A percentile compares a stretch with the other conserved stretches of the same genome.
Conservation (phyloP, 1,139 yeast genomes). For the Candida dubliniensis region DNA sequence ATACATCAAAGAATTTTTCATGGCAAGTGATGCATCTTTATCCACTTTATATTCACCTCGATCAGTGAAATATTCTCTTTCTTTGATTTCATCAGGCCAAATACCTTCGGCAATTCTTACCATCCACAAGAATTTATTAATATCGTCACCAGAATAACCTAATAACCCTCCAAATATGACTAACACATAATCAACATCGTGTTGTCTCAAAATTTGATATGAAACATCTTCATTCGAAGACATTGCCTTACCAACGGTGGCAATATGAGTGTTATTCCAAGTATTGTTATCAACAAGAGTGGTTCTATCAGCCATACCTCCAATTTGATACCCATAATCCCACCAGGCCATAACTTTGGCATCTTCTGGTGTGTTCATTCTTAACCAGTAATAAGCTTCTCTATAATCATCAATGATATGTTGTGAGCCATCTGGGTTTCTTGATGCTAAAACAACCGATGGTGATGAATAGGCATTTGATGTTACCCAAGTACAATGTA, state of each 20-base stretch:
- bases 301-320: conserved; percentile 99
- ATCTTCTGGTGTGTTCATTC: conserved; percentile 97
- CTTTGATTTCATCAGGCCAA: conserved; percentile 97
- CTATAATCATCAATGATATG: conserved; percentile 93
- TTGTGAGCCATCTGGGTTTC: conserved; percentile 81
- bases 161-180: conserved; percentile 92
- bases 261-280: conserved; percentile 99
- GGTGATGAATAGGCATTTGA: conserved; percentile 96
- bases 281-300: conserved; percentile 98
- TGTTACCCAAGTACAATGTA: conserved; percentile 98
- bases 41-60: conserved; percentile 90
- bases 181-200: conserved; percentile 93
- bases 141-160: conserved; percentile 95
- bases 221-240: conserved; percentile 85
- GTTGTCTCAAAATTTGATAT: conserved; percentile 81
- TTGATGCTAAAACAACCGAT: conserved; percentile 90
- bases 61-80: conserved; percentile 79
- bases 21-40: conserved; percentile 72
- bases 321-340: conserved; percentile 99
- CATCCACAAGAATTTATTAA: conserved; percentile 98
- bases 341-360: conserved; percentile 99
- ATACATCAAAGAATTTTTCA: conserved; percentile 90
- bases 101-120: conserved; percentile 97
- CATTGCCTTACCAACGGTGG: conserved; percentile 99
- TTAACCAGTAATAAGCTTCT: conserved; percentile 98